phyloP scores from a whole-genome alignment of 2,329 filamentous ascomycete species.

The Cytospora leucostoma region DNA sequence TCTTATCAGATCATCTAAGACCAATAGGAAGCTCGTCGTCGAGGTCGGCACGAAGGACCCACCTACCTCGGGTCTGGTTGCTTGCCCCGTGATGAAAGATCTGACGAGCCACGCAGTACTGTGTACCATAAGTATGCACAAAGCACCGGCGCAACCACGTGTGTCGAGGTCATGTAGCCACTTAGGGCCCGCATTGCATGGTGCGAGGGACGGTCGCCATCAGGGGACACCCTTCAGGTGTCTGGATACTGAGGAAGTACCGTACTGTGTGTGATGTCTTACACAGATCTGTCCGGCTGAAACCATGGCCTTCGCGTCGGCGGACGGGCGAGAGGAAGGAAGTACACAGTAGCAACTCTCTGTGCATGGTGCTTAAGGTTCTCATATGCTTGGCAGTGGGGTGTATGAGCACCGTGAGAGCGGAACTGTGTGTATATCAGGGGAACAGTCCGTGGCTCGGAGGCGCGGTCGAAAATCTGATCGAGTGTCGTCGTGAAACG shows the following conservation, averaged over 20 bases:
- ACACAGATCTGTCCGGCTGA: too few species aligned
- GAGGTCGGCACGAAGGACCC: constrained; percentile 16
- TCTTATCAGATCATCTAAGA: constrained; percentile 34
- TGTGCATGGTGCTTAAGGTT: background rate
- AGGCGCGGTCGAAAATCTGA: constrained; percentile 6
- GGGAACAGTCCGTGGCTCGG: constrained; percentile 3
- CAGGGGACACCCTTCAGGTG: constrained; percentile 5
- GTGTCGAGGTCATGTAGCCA: background rate
- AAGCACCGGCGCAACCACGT: background rate
- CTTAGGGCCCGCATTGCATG: constrained; percentile 8
- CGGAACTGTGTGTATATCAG: background rate
- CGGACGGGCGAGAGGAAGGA: too few species aligned
- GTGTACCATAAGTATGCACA: constrained; percentile 4
- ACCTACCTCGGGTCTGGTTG: constrained; percentile 9
- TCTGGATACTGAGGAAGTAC: background rate
- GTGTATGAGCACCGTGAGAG: background rate
- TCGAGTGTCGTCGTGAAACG: constrained; percentile 8
- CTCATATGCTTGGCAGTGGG: background rate
- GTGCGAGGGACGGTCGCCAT: constrained; percentile 14
- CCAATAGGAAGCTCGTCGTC: constrained; percentile 25
- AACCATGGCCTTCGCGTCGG: too few species aligned
- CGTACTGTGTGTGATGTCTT: too few species aligned
- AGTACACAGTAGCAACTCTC: too few species aligned
- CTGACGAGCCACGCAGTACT: constrained; percentile 21
- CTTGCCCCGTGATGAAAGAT: constrained; percentile 16